These are phyloP conservation scores for Phaseolus lunatus DNA, from an alignment of 306 rosid species.

Conservation along the genomic window DNA sequence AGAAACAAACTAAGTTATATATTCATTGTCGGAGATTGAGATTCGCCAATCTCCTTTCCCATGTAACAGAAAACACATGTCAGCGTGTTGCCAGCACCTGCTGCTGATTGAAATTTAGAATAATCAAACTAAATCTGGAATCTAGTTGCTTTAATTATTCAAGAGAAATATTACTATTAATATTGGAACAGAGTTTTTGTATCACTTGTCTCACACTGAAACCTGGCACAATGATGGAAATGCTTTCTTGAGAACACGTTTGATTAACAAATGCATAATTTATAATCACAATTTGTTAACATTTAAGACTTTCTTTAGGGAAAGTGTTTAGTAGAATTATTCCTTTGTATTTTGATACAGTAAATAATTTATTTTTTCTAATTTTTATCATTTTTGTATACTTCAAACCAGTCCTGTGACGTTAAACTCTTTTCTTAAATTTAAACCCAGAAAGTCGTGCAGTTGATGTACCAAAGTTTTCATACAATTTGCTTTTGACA, in stretches of 20 bases:
- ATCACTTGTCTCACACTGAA: constrained; percentile 11
- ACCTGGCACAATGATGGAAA: background rate
- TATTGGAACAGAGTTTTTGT: background rate
- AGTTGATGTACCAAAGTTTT: constrained; percentile 10
- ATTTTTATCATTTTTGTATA: background rate
- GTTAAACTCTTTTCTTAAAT: background rate
- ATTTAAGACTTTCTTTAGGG: background rate
- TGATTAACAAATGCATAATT: constrained; percentile 16
- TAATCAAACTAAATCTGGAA: constrained; percentile 12
- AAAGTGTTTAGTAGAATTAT: background rate
- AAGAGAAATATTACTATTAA: background rate
- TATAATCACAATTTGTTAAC: background rate
- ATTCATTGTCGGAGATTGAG: constrained; percentile 25
- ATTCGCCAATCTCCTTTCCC: constrained; percentile 14
- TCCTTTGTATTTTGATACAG: background rate
- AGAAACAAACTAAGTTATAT: background rate
- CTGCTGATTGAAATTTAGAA: background rate
- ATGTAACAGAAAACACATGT: constrained; percentile 13
- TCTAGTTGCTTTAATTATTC: background rate
- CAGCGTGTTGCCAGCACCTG: constrained; percentile 12
- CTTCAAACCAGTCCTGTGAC: background rate
- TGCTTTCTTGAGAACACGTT: constrained; percentile 10
- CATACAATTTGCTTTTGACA: constrained; percentile 4
- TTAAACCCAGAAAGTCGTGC: constrained; percentile 5
- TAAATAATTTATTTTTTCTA: background rate